phyloP scores from a whole-genome alignment of 345 rosid species.

The Arabidopsis arenosa region DNA sequence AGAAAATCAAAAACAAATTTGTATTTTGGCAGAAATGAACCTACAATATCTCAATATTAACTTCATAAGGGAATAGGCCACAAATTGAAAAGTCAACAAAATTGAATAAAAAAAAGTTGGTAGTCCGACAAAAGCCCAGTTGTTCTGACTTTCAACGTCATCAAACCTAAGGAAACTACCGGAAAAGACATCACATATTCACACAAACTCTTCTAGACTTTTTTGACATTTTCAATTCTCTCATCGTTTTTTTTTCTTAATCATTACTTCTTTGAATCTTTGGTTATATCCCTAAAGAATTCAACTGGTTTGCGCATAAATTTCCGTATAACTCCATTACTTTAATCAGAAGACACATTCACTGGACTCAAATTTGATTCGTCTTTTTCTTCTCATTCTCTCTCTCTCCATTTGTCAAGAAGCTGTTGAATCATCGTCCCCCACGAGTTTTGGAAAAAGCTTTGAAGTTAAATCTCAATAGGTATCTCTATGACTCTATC shows the following conservation, averaged over 20 bases:
- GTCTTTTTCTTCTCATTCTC: slow-evolving; percentile 11
- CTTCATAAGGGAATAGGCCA: background rate
- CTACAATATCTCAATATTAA: no score
- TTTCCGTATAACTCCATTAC: slow-evolving; percentile 12
- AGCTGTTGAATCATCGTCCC: slow-evolving; percentile 4
- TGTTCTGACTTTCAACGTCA: slow-evolving; percentile 38
- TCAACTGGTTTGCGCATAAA: slow-evolving; percentile 19
- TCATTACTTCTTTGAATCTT: slow-evolving; percentile 24
- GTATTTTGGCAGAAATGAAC: background rate
- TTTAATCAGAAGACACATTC: slow-evolving; percentile 5
- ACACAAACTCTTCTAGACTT: slow-evolving; percentile 37
- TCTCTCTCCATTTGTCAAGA: slow-evolving; percentile 26
- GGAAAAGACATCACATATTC: slow-evolving; percentile 32
- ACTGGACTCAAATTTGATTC: slow-evolving; percentile 30
- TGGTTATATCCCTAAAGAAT: slow-evolving; percentile 8
- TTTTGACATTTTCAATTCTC: slow-evolving; percentile 21
- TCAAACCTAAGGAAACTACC: slow-evolving; percentile 13
- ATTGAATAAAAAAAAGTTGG: slow-evolving; percentile 23
- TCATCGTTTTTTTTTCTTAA: background rate
- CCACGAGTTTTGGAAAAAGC: slow-evolving; percentile 33
- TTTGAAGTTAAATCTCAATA: slow-evolving; percentile 11
- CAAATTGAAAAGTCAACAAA: slow-evolving; percentile 44
- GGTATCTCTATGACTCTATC: background rate
- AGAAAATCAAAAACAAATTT: slow-evolving; percentile 14
- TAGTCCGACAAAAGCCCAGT: slow-evolving; percentile 39